Conservation (phyloP, 1,284 basidiomycete genomes). For the Moniliella sp. region DNA sequence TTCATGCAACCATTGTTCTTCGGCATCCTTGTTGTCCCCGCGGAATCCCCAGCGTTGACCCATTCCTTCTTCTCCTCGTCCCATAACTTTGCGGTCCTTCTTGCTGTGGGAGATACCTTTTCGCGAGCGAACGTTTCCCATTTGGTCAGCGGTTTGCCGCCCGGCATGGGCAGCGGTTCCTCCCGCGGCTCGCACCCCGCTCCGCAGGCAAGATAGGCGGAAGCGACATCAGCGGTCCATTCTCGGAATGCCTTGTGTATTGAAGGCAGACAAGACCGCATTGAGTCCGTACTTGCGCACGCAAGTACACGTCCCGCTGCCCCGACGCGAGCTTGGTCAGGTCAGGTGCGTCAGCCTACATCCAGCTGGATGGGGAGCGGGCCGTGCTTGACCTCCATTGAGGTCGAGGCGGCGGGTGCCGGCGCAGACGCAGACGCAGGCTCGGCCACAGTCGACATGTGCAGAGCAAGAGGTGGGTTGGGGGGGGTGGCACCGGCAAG, state of each 20-base stretch:
- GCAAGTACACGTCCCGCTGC: constrained; percentile 55
- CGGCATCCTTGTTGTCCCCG: constrained; percentile 62
- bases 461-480: no score
- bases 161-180: constrained; percentile 58
- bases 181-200: constrained; percentile 48
- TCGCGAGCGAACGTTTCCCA: constrained; percentile 90
- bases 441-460: no score
- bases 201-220: constrained; percentile 43
- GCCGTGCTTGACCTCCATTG: constrained; percentile 39
- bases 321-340: constrained; percentile 68
- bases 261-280: constrained; percentile 62
- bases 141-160: constrained; percentile 74
- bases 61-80: constrained; percentile 85
- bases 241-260: constrained; percentile 46
- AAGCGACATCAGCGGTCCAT: constrained; percentile 64
- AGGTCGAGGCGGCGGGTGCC: no score
- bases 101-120: constrained; percentile 65
- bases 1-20: constrained; percentile 79
- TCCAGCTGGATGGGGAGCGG: constrained; percentile 63
- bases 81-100: constrained; percentile 64
- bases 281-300: constrained; percentile 57
- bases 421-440: no score
- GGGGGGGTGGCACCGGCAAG: no score
- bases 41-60: constrained; percentile 72
- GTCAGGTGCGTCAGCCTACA: constrained; percentile 57